Base-by-base conservation (phyloP, 805 yeast species). In the Lachancea mirantina region DNA sequence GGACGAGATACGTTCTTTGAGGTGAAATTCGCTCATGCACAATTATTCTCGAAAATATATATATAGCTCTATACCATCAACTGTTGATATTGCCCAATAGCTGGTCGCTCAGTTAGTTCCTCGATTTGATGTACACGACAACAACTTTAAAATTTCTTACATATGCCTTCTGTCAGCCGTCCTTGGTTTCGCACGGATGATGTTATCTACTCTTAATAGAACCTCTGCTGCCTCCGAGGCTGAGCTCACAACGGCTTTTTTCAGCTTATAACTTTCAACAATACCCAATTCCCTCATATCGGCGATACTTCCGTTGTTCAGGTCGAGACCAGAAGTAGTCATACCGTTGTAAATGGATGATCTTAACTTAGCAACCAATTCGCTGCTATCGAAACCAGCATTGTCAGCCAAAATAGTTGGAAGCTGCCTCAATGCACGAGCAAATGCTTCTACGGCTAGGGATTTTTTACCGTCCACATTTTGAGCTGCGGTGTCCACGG, bases 161-260 rank as follows among this genome's bases (percentile, higher is more conserved):
- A 49, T 47, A 28, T 42, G 51, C 45, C 74, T 78, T 68, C 96
- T 74, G 64, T 83, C 89, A 24, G 96, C 95, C 26, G 98, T 88
- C 64, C 98, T 74, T 43, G 99, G 98, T 59, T 84, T 88, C 20
- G 98, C 97, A 47, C 95, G 78, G 43, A 92, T 84, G 45, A 92
- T 92, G 61, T 92, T 89, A 58, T 92, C 99, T 26, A 92, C 99
- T 57, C 99, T 77, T 51, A 92, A 65, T 45, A 92, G 71, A 29
- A 92, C 88, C 65, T 92, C 97, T 4, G 97, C 94, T 19, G 98
- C 98, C 65, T 92, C 99, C n/a, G 95, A 70, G 4, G 98, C 97
- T 28, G 94, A 79, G 9, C 87, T 74, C 11, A 92, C 96, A 10
- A 94, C 98, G 2, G 96, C 95, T 43, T 75, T 71, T 65, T 92